Percentiles rank a stretch among this genome's conserved stretches.
Conservation (phyloP, 495 filamentous ascomycete species). For the Talaromyces ruber region DNA sequence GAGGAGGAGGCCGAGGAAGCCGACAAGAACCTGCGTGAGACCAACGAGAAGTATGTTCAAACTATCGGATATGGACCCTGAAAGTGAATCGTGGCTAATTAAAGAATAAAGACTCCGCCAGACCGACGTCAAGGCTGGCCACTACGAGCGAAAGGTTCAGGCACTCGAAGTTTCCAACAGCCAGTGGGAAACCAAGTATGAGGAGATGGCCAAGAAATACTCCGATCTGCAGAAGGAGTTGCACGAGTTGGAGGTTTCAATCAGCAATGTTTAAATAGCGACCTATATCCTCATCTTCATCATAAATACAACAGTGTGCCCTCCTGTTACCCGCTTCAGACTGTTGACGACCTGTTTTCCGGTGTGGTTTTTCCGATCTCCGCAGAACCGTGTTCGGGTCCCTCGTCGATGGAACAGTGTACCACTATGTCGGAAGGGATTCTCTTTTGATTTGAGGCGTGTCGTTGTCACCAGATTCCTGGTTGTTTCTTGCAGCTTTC, state of each 20-base stretch:
- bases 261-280: conserved; percentile 72
- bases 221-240: conserved; percentile 78
- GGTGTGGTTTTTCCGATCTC: background rate
- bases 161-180: conserved; percentile 84
- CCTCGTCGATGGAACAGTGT: background rate
- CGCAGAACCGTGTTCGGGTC: background rate
- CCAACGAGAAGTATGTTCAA: conserved; percentile 87
- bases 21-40: conserved; percentile 88
- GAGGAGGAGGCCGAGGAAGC: conserved; percentile 97
- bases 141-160: conserved; percentile 98
- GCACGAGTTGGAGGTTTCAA: conserved; percentile 77
- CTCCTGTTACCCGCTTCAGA: conserved; percentile 1
- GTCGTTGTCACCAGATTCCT: background rate
- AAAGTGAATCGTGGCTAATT: background rate
- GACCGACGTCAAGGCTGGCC: conserved; percentile 97
- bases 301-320: conserved; percentile 4
- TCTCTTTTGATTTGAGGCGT: background rate
- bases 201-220: conserved; percentile 91
- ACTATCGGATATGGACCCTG: background rate
- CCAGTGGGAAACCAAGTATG: conserved; percentile 93
- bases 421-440: background rate
- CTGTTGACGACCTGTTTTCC: background rate
- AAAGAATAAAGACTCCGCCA: conserved; percentile 70
- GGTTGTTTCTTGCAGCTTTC: background rate
- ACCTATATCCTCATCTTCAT: conserved; percentile 1